phyloP scores from a whole-genome alignment of 2,329 filamentous ascomycete genomes.

The Aspergillus luchuensis region DNA sequence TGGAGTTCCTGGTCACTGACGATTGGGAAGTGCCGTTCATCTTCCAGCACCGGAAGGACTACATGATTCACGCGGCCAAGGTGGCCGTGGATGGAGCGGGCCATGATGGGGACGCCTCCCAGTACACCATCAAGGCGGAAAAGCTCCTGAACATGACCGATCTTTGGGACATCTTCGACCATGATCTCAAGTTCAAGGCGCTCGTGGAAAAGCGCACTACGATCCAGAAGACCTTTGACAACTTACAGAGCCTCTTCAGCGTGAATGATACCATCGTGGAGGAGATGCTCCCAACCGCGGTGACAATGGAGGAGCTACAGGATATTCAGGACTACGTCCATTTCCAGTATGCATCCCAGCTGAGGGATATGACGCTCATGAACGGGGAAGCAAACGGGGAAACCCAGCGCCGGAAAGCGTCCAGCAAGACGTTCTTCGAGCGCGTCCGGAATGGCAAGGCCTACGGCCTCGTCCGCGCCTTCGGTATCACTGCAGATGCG shows the following conservation, averaged over 20 bases:
- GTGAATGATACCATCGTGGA: constrained; percentile 75
- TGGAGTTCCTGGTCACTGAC: constrained; percentile 93
- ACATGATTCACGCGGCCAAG: constrained; percentile 86
- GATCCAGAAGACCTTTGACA: constrained; percentile 76
- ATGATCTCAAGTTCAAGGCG: constrained; percentile 92
- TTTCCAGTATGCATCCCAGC: constrained; percentile 82
- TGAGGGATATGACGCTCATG: constrained; percentile 74
- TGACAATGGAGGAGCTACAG: constrained; percentile 91
- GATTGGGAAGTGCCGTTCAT: constrained; percentile 97
- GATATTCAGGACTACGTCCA: constrained; percentile 96
- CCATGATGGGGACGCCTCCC: constrained; percentile 69
- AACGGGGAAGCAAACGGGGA: constrained; percentile 62
- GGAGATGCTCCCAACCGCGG: constrained; percentile 76
- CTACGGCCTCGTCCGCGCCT: constrained; percentile 80
- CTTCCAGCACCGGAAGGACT: constrained; percentile 97
- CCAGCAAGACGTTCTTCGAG: constrained; percentile 78
- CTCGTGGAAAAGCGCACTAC: constrained; percentile 89
- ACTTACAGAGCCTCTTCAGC: constrained; percentile 66
- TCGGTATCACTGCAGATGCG: constrained; percentile 85
- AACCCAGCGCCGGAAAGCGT: constrained; percentile 77
- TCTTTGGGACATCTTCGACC: constrained; percentile 90
- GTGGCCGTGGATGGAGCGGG: constrained; percentile 62
- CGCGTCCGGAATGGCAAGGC: constrained; percentile 78
- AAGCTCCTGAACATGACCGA: constrained; percentile 91
- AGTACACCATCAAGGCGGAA: constrained; percentile 75